phyloP scores from a whole-genome alignment of 2,329 filamentous ascomycete genomes.

The Cryphonectria parasitica region DNA sequence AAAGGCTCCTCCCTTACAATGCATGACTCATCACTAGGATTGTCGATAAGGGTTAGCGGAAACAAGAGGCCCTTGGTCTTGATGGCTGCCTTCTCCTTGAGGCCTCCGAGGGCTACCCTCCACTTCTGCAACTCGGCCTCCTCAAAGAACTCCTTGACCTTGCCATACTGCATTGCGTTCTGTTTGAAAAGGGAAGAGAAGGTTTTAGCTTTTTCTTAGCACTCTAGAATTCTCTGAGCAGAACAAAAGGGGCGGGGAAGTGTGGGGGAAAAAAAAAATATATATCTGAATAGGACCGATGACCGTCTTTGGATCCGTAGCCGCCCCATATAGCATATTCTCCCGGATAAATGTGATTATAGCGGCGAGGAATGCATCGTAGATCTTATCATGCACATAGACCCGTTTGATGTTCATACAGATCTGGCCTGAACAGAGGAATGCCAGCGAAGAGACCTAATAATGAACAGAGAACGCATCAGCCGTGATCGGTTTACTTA shows the following conservation, averaged over 20 bases:
- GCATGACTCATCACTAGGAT: constrained; percentile 57
- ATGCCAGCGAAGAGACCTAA: constrained; percentile 51
- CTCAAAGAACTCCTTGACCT: constrained; percentile 54
- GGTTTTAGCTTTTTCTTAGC: not conserved
- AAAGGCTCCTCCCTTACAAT: constrained; percentile 61
- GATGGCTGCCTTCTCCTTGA: constrained; percentile 37
- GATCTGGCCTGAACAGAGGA: constrained; percentile 60
- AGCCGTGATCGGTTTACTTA: not conserved
- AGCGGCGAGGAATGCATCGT: constrained; percentile 49
- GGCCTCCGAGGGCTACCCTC: constrained; percentile 51
- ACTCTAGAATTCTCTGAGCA: not conserved
- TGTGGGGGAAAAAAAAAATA: too few relatives aligned
- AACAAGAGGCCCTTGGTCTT: constrained; percentile 54
- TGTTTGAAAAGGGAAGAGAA: constrained; percentile 35
- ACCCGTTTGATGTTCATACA: constrained; percentile 56
- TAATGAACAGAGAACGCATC: not conserved
- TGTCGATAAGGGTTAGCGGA: constrained; percentile 62
- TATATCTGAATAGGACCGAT: constrained; percentile 53
- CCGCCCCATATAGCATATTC: constrained; percentile 46
- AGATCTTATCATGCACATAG: constrained; percentile 55
- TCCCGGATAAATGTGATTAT: constrained; percentile 49
- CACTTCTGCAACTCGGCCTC: constrained; percentile 52
- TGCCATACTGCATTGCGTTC: constrained; percentile 62
- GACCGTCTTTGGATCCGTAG: constrained; percentile 44
- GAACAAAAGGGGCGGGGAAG: too few relatives aligned